phyloP scores from a whole-genome alignment of 768 basidiomycete species.

The Flagelloscypha sp. region DNA sequence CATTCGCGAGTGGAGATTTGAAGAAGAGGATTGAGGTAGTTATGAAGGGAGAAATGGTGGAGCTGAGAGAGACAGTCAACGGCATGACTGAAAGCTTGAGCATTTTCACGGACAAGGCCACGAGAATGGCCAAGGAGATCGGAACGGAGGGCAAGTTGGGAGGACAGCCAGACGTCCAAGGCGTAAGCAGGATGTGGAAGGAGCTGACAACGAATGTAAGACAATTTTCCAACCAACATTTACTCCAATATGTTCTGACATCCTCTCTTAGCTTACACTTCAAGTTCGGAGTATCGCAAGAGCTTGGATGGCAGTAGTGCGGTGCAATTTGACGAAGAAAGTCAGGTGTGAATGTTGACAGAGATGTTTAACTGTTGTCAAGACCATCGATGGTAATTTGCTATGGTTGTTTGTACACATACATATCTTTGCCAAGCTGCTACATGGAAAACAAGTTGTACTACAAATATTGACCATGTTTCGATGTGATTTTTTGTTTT shows the following conservation, averaged over 20 bases:
- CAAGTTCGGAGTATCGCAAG: conserved; percentile 68
- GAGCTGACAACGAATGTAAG: conserved; percentile 62
- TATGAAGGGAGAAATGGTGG: conserved; percentile 34
- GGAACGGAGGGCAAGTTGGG: conserved; percentile 48
- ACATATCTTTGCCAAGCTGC: too few species aligned
- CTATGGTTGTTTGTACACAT: too few species aligned
- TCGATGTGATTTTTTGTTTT: too few species aligned
- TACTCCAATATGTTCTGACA: too few species aligned
- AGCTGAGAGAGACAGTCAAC: conserved; percentile 34
- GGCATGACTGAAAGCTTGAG: conserved; percentile 27
- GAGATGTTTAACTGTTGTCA: conserved; percentile 67
- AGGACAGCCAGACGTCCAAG: conserved; percentile 64
- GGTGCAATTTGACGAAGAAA: conserved; percentile 65
- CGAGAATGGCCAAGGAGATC: conserved; percentile 46
- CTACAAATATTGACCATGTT: too few species aligned
- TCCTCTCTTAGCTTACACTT: conserved; percentile 40
- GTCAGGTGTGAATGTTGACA: conserved; percentile 64
- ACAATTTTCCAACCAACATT: not conserved
- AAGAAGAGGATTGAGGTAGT: conserved; percentile 30
- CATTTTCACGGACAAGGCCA: conserved; percentile 16
- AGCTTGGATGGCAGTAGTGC: conserved; percentile 61
- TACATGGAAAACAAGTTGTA: too few species aligned
- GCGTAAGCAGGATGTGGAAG: conserved; percentile 67
- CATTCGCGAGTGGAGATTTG: conserved; percentile 16
- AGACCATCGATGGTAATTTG: conserved; percentile 76